Conservation (phyloP, 331 rosid genomes). For the Cydonia oblonga region DNA sequence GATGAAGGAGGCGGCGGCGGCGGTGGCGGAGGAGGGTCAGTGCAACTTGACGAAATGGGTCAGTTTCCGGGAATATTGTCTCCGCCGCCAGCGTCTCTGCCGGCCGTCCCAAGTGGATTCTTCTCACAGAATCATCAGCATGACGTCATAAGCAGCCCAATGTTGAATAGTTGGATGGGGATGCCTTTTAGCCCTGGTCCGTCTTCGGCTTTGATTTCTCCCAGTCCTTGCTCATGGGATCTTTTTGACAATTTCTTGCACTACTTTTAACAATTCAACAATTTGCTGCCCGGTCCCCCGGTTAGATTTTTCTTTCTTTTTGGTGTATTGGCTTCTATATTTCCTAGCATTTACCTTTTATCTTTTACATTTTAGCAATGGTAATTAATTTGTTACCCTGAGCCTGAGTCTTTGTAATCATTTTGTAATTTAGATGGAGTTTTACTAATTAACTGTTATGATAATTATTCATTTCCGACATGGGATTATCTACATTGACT, state of each 20-base stretch:
- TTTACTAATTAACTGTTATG: background rate
- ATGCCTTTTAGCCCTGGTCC: constrained; percentile 49
- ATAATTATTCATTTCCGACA: background rate
- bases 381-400: background rate
- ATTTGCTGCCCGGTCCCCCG: background rate
- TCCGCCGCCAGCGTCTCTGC: constrained; percentile 56
- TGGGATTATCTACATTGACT: no score
- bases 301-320: no score
- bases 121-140: constrained; percentile 36
- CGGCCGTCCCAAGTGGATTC: constrained; percentile 41
- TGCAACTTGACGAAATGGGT: constrained; percentile 29
- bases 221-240: constrained; percentile 59
- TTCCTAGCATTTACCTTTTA: background rate
- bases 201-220: constrained; percentile 47
- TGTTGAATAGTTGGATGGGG: background rate
- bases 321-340: no score
- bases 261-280: constrained; percentile 10
- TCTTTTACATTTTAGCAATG: background rate
- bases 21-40: background rate
- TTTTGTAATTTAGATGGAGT: background rate
- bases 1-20: constrained; percentile 10
- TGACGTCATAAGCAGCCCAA: background rate
- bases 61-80: constrained; percentile 65
- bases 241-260: constrained; percentile 35
- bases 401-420: background rate